phyloP scores from a whole-genome alignment of 345 rosid genomes.

The Carallia pectinifolia region DNA sequence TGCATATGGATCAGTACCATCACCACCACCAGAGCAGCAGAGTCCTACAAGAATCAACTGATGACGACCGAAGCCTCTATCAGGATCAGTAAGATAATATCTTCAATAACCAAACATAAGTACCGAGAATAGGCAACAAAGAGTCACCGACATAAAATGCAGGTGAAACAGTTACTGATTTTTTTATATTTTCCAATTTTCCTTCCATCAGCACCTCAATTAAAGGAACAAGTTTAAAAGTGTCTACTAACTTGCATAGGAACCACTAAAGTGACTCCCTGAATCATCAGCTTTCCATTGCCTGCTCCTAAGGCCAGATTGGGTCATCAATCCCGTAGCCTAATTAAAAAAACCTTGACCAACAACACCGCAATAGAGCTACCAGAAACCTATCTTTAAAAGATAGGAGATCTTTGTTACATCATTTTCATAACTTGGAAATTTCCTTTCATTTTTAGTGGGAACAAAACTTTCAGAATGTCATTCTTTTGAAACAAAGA shows the following conservation, averaged over 20 bases:
- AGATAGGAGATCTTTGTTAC: too few relatives aligned
- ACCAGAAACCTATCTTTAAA: too few relatives aligned
- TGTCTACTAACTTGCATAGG: constrained; percentile 4
- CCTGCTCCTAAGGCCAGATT: not conserved
- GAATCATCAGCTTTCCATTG: constrained; percentile 5
- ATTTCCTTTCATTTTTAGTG: too few relatives aligned
- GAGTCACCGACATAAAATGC: not conserved
- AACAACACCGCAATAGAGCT: too few relatives aligned
- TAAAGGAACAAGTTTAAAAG: constrained; percentile 2
- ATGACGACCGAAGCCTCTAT: constrained; percentile 22
- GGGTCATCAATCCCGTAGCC: not conserved
- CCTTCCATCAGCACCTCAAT: not conserved
- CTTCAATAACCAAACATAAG: not conserved
- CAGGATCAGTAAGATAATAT: not conserved
- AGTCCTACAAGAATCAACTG: constrained; percentile 97
- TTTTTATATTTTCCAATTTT: not conserved
- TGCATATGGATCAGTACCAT: constrained; percentile 86
- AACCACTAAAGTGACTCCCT: constrained; percentile 6
- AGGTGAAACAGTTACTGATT: not conserved
- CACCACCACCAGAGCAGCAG: constrained; percentile 80
- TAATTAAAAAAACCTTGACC: too few relatives aligned
- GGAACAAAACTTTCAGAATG: too few relatives aligned
- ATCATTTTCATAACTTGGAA: too few relatives aligned
- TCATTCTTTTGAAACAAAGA: not conserved
- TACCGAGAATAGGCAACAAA: too few relatives aligned